Percentiles rank a stretch among this genome's conserved stretches.
Evolutionary conservation across 352 stramenopile genomes (phyloP).

Genomic region (Pythium rhizo-oryzae): DNA sequence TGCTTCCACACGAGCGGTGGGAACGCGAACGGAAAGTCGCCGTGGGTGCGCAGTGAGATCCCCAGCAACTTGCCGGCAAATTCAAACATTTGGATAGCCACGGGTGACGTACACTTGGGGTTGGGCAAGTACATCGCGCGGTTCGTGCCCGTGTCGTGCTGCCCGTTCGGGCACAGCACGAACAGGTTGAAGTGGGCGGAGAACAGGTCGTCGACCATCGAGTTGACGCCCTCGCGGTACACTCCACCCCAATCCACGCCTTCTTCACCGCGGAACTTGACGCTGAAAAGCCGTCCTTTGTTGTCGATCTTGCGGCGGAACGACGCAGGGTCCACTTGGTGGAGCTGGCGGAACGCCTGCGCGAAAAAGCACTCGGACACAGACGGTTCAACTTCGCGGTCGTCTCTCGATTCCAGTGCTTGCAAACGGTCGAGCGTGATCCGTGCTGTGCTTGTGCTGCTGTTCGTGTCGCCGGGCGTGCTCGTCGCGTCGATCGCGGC

Average conservation of each 20-base stretch:
- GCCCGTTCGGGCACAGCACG: slow-evolving; percentile 83
- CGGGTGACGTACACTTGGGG: slow-evolving; percentile 85
- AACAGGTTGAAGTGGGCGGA: slow-evolving; percentile 86
- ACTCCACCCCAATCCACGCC: slow-evolving; percentile 90
- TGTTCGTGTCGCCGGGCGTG: slow-evolving; percentile 53
- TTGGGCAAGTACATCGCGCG: slow-evolving; percentile 90
- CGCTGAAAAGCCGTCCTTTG: slow-evolving; percentile 86
- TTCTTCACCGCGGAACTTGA: slow-evolving; percentile 90
- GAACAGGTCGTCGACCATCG: slow-evolving; percentile 90
- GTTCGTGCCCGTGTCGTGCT: slow-evolving; percentile 87
- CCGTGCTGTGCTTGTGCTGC: slow-evolving; percentile 64
- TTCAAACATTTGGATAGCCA: slow-evolving; percentile 92
- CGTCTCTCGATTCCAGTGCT: slow-evolving; percentile 85
- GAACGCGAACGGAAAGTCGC: slow-evolving; percentile 93
- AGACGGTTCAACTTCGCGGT: slow-evolving; percentile 85
- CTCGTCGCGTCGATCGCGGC: slow-evolving; percentile 79
- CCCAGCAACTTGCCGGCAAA: slow-evolving; percentile 95
- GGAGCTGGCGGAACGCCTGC: slow-evolving; percentile 92
- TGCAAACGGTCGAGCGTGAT: slow-evolving; percentile 88
- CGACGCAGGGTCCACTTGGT: slow-evolving; percentile 80
- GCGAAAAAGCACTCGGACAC: slow-evolving; percentile 94
- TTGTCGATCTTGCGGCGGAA: slow-evolving; percentile 91
- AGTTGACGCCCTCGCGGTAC: slow-evolving; percentile 88
- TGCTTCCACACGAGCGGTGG: slow-evolving; percentile 95
- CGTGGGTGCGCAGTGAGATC: slow-evolving; percentile 92